Evolutionary conservation across 768 basidiomycete genomes (phyloP), one percentile per base, ranked within the genome.

Genomic region (Clitopilus hobsonii): DNA sequence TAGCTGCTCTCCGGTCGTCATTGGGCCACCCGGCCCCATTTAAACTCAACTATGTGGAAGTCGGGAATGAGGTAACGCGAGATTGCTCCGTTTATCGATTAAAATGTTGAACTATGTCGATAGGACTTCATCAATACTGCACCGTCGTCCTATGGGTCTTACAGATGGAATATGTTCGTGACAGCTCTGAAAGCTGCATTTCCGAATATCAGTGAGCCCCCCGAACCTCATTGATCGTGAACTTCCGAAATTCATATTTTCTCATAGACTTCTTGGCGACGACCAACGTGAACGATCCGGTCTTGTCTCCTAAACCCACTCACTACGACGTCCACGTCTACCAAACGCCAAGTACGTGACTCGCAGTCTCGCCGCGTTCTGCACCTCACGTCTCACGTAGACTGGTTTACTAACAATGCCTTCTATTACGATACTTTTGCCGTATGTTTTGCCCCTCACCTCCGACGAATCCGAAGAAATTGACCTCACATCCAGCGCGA

Each of bases 51-150:
- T 79, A 74, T 53, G 70, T 84, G 3, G 81, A 84, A 61, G 65
- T 85, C 14, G 83, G 83, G 25, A 85, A 85, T 58, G 84, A 86
- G 69, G 77, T 74, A 49, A 36, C 4, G n/a, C n/a, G n/a, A n/a
- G 32, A 36, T 36, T 36, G 32, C 8, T 3, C 8, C 16, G 48
- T 29, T 8, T 4, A n/a, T 6, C 6, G 3, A 36, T 36, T 36
- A 11, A 3, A 10, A 14, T n/a, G 32, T 36, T 36, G 8, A 36
- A 36, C 29, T 36, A 3, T 36, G 41, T 24, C 6, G n/a, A 65
- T n/a, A 36, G 64, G 64, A 65, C 36, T 58, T 58, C 54, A 63
- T 65, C 28, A n/a, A n/a, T n/a, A n/a, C n/a, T n/a, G 62, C 64
- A 20, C 57, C 64, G 16, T 41, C 58, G 2, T 52, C 64, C 63